A percentile compares a stretch with the other conserved stretches of the same genome.
These are phyloP conservation scores for Amorphotheca resinae DNA, from an alignment of 495 filamentous ascomycete genomes.

Conservation along the genomic window DNA sequence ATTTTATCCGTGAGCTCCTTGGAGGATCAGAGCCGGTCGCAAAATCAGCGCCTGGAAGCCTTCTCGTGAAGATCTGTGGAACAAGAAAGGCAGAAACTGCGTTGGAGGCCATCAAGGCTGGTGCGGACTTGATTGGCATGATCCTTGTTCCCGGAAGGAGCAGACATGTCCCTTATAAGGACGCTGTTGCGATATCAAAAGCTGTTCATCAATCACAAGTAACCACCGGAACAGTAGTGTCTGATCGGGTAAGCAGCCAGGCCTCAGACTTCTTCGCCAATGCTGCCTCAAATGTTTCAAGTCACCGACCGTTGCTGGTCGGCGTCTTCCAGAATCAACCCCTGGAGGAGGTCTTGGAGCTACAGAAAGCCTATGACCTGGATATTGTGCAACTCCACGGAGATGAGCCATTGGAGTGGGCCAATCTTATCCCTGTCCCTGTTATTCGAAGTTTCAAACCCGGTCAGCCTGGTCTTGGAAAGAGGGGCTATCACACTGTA, in stretches of 20 bases:
- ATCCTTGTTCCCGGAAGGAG: constrained; percentile 75
- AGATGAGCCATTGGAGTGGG: constrained; percentile 85
- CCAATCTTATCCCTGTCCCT: constrained; percentile 71
- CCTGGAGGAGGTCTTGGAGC: constrained; percentile 60
- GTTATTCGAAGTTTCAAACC: constrained; percentile 76
- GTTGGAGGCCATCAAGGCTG: constrained; percentile 65
- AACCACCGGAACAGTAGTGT: constrained; percentile 14
- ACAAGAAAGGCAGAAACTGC: constrained; percentile 77
- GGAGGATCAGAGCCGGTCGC: constrained; percentile 35
- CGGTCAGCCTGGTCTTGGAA: constrained; percentile 52
- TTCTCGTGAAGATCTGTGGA: constrained; percentile 92
- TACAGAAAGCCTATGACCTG: constrained; percentile 64
- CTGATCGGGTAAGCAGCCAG: constrained; percentile 18
- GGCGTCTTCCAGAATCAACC: constrained; percentile 93
- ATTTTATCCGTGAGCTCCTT: constrained; percentile 72
- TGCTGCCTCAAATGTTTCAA: constrained; percentile 25
- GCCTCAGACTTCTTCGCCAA: constrained; percentile 35
- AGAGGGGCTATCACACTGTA: constrained; percentile 68
- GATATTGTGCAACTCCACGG: constrained; percentile 92
- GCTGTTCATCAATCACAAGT: constrained; percentile 49
- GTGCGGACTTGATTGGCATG: constrained; percentile 86
- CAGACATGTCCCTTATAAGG: constrained; percentile 62
- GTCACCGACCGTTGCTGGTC: constrained; percentile 62
- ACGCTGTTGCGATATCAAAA: constrained; percentile 67
- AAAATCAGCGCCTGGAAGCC: constrained; percentile 24